These are phyloP conservation scores for Cyclotella kingstonii DNA, from an alignment of 108 stramenopile species.

Conservation along the genomic window DNA sequence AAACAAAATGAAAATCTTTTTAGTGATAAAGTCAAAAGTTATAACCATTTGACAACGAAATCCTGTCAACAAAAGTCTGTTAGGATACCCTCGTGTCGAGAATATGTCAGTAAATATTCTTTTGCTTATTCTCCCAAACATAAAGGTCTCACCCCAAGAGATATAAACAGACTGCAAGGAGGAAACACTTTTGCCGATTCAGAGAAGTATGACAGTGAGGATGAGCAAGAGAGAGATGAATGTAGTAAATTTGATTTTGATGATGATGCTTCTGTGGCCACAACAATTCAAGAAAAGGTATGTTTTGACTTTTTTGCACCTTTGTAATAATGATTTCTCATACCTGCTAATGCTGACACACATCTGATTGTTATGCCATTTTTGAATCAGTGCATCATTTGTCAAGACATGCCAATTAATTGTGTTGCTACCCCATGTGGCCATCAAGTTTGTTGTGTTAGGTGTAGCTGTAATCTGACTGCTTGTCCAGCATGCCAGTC, in stretches of 20 bases:
- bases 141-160: conserved; percentile 1
- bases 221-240: conserved; percentile 12
- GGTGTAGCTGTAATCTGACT: conserved; percentile 47
- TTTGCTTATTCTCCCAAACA: no score
- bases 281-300: conserved; percentile 30
- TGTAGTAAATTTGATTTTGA: conserved; percentile 1
- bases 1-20: no score
- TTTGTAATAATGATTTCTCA: neutral
- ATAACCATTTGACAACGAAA: no score
- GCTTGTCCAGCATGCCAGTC: conserved; percentile 68
- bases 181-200: neutral
- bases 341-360: neutral
- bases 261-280: conserved; percentile 25
- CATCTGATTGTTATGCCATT: neutral
- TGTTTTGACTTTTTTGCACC: conserved; percentile 4
- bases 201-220: neutral
- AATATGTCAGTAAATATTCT: no score
- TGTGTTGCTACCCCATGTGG: conserved; percentile 82
- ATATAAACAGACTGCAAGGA: neutral
- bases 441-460: conserved; percentile 73
- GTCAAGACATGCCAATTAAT: conserved; percentile 58
- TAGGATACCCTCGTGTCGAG: no score
- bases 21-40: no score
- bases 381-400: conserved; percentile 58
- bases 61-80: no score